Base-by-base conservation (phyloP, 2,329 filamentous ascomycete species). In the Neocucurbitaria cava region DNA sequence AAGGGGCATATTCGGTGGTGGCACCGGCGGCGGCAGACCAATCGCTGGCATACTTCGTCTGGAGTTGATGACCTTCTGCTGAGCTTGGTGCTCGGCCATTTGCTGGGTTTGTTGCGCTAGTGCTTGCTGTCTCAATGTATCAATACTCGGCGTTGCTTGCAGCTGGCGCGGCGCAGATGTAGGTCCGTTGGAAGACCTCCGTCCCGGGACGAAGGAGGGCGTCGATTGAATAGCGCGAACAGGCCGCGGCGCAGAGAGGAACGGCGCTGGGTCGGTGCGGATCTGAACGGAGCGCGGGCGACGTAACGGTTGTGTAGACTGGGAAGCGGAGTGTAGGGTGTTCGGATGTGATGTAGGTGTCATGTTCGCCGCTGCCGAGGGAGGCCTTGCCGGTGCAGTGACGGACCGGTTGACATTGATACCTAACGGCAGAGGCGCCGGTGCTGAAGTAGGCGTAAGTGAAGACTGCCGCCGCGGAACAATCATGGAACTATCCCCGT, bases 271-370 rank as follows among this genome's bases (percentile, higher is more conserved):
- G 39, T 76, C 69, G 9, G 78, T 69, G 24, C 77, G 73, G 39
- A 81, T 74, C 56, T 81, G 79, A 30, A 82, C 72, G 26, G 77
- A 80, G 15, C 71, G 71, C 11, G 79, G 79, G 17, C 79, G 75
- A 39, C 74, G 73, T 17, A 80, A 69, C 6, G 62, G 53, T 42
- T 72, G 68, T 11, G 65, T 48, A 18, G 31, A 17, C 21, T 52
- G 45, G 41, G 58, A 38, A 40, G 56, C 43, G 11, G 54, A 53
- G 31, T 61, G 60, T 8, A 61, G 42, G 17, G 58, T 31, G 26
- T 50, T 43, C n/a, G 56, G 42, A 21, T 56, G 55, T 3, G 58
- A 49, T 3, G 65, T 58, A 17, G 58, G 52, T 20, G 54, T 40
- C 24, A 45, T 49, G 28, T 54, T 61, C 21, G 56, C 44, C 28